Conservation (phyloP, 2,329 filamentous ascomycete species). For the Daldinia sp. region DNA sequence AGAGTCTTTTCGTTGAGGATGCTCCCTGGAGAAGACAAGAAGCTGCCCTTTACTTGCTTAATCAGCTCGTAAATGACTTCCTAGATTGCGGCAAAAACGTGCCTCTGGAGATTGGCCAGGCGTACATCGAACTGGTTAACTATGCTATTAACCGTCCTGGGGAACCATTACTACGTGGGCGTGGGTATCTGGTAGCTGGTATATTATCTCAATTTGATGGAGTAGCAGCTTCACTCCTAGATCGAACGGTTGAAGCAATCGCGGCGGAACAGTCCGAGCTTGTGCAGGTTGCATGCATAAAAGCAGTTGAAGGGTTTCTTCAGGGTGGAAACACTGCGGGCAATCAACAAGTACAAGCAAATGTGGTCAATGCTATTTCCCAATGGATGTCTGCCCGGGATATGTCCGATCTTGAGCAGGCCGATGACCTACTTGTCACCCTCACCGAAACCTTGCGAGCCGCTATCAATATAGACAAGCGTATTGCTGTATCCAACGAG, state of each 20-base stretch:
- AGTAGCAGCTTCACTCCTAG: conserved; percentile 71
- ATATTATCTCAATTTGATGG: conserved; percentile 75
- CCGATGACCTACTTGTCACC: conserved; percentile 90
- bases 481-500: conserved; percentile 75
- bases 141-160: conserved; percentile 74
- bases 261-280: conserved; percentile 81
- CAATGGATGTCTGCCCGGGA: conserved; percentile 83
- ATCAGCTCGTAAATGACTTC: conserved; percentile 84
- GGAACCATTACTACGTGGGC: conserved; percentile 80
- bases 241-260: conserved; percentile 78
- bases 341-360: conserved; percentile 62
- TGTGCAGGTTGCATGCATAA: conserved; percentile 90
- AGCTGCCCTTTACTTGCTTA: conserved; percentile 83
- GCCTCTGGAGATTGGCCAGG: conserved; percentile 71
- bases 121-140: conserved; percentile 82
- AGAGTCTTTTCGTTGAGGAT: conserved; percentile 71
- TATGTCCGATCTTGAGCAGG: conserved; percentile 82
- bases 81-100: conserved; percentile 78
- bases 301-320: conserved; percentile 77
- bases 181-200: conserved; percentile 87
- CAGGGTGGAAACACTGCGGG: conserved; percentile 54
- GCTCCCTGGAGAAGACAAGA: conserved; percentile 73
- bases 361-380: conserved; percentile 67
- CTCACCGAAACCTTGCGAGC: conserved; percentile 86
- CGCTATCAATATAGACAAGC: conserved; percentile 80